Conservation (phyloP, 306 rosid genomes). For the Morella rubra region DNA sequence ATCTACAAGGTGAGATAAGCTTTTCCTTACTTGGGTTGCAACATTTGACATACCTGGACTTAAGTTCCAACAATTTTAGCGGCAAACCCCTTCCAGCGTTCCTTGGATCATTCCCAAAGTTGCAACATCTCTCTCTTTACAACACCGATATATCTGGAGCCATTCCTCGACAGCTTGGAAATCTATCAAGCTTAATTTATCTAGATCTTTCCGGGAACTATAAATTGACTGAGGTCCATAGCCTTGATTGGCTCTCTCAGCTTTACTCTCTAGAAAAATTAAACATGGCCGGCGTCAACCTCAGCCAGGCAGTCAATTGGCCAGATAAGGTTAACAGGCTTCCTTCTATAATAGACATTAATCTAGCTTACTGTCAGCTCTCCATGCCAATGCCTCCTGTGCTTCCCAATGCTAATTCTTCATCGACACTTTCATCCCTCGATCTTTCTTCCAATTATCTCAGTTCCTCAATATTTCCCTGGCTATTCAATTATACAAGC, state of each 20-base stretch:
- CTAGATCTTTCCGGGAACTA: not conserved
- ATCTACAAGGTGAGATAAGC: not conserved
- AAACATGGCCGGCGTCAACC: rapidly evolving
- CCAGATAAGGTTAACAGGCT: too few relatives aligned
- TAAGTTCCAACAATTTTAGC: not conserved
- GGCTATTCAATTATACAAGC: conserved; percentile 18
- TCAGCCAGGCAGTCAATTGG: too few relatives aligned
- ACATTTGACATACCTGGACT: conserved; percentile 7
- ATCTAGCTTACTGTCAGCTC: too few relatives aligned
- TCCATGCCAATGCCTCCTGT: too few relatives aligned
- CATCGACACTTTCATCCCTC: not conserved
- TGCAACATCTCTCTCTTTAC: not conserved
- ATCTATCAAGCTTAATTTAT: not conserved
- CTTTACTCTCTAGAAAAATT: not conserved
- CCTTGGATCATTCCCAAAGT: not conserved
- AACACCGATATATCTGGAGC: not conserved
- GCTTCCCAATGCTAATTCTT: too few relatives aligned
- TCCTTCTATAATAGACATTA: too few relatives aligned
- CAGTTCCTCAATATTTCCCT: conserved; percentile 10
- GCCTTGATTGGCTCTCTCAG: conserved; percentile 13
- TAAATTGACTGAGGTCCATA: too few relatives aligned
- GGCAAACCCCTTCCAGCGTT: not conserved
- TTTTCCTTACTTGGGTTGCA: not conserved
- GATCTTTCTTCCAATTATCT: conserved; percentile 4
- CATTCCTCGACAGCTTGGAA: not conserved